These are phyloP conservation scores for Leavenworthia alabamica DNA, from an alignment of 345 rosid genomes.

Conservation along the genomic window DNA sequence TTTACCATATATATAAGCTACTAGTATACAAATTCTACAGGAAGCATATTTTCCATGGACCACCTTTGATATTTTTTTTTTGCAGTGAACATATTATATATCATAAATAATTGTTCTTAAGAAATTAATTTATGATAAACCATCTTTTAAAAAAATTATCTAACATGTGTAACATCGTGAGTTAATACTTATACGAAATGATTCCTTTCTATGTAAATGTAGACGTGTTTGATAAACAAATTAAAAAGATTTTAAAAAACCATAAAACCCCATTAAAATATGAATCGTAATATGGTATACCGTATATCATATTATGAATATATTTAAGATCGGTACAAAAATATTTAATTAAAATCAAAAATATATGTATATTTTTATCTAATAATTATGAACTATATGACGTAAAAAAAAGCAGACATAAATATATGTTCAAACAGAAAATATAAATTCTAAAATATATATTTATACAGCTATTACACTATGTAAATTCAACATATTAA, in stretches of 20 bases:
- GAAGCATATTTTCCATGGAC: neutral
- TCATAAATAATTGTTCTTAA: neutral
- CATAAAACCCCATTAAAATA: neutral
- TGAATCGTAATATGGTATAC: no score
- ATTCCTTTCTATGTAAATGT: constrained; percentile 20
- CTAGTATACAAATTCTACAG: no score
- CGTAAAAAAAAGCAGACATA: neutral
- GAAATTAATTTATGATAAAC: neutral
- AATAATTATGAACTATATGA: no score
- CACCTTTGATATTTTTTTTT: neutral
- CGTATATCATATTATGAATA: neutral
- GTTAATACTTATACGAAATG: constrained; percentile 6
- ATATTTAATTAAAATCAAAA: neutral
- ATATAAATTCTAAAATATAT: no score
- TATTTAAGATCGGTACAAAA: neutral
- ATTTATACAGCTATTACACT: neutral
- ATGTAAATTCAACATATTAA: neutral
- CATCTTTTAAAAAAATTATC: no score
- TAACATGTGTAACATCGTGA: constrained; percentile 9
- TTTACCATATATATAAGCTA: no score
- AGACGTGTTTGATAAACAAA: no score
- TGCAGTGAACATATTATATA: neutral
- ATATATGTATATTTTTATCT: neutral
- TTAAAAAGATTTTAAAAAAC: no score
- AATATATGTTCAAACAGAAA: neutral